These are phyloP conservation scores for Zygosaccharomyces kombuchaensis DNA, from an alignment of 805 yeast species.

Conservation along the genomic window DNA sequence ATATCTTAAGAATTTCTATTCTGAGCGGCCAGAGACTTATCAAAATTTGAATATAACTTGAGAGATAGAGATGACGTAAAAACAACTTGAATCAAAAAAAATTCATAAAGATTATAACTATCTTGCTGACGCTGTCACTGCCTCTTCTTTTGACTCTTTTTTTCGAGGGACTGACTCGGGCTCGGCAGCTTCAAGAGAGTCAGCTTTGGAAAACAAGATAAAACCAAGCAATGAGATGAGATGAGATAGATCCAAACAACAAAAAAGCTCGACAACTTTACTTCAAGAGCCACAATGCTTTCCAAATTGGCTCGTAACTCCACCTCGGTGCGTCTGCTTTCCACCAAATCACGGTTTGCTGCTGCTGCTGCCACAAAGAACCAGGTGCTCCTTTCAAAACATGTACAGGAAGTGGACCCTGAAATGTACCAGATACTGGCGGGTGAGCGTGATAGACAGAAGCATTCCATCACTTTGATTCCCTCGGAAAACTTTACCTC, in stretches of 20 bases:
- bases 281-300: constrained; percentile 11
- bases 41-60: too few relatives aligned
- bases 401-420: constrained; percentile 69
- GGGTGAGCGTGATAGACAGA: constrained; percentile 79
- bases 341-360: constrained; percentile 2
- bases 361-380: constrained; percentile 12
- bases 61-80: too few relatives aligned
- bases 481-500: constrained; percentile 97
- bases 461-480: constrained; percentile 84
- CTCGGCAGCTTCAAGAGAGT: constrained; percentile 1
- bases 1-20: too few relatives aligned
- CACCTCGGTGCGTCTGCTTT: constrained; percentile 12
- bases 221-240: constrained; percentile 1
- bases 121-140: background rate
- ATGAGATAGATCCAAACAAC: background rate
- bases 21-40: too few relatives aligned
- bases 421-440: constrained; percentile 77
- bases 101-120: background rate
- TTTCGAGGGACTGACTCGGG: background rate
- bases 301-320: constrained; percentile 15
- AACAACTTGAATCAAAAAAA: too few relatives aligned
- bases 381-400: constrained; percentile 50
- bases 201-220: constrained; percentile 1
- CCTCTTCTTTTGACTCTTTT: background rate
- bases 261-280: too few relatives aligned